A percentile compares a stretch with the other conserved stretches of the same genome.
Evolutionary conservation across 805 yeast genomes (phyloP).

Genomic region (Suhomyces canberraensis): DNA sequence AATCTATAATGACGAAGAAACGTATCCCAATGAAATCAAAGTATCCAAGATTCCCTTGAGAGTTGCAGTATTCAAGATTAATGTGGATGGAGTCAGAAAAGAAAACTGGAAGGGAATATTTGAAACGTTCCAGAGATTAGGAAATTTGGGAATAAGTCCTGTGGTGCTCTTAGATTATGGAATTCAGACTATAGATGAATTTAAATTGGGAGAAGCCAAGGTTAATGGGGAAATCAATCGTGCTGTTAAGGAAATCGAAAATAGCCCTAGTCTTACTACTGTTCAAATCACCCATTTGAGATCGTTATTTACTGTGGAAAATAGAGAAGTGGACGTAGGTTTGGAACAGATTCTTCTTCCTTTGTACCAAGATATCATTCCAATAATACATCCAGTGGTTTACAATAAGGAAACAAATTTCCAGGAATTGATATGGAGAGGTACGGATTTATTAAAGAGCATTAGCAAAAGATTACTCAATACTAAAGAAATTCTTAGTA

Average conservation of each 20-base stretch:
- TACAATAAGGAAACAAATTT: constrained; percentile 8
- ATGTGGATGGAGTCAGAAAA: constrained; percentile 31
- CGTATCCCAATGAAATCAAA: constrained; percentile 19
- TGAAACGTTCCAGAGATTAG: constrained; percentile 52
- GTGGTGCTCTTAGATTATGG: constrained; percentile 43
- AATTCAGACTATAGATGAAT: constrained; percentile 19
- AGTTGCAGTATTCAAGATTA: constrained; percentile 55
- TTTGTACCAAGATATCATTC: constrained; percentile 48
- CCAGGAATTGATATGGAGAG: constrained; percentile 25
- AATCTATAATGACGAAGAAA: constrained; percentile 28
- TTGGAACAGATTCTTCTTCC: constrained; percentile 37
- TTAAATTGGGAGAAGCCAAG: constrained; percentile 29
- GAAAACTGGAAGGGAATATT: constrained; percentile 47
- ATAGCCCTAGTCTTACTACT: constrained; percentile 14
- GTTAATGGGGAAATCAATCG: constrained; percentile 31
- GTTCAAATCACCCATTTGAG: constrained; percentile 25
- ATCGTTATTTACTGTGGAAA: constrained; percentile 20
- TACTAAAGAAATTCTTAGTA: constrained; percentile 38
- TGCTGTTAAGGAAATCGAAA: constrained; percentile 6
- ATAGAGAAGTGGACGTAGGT: constrained; percentile 15
- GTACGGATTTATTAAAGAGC: constrained; percentile 21
- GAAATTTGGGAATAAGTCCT: constrained; percentile 70
- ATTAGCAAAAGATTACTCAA: constrained; percentile 25
- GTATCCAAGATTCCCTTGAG: constrained; percentile 44
- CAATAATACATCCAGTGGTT: constrained; percentile 59